Evolutionary conservation across 1,284 basidiomycete genomes (phyloP), one percentile per base, ranked within the genome.

Genomic region (Tilletiopsis washingtonensis): DNA sequence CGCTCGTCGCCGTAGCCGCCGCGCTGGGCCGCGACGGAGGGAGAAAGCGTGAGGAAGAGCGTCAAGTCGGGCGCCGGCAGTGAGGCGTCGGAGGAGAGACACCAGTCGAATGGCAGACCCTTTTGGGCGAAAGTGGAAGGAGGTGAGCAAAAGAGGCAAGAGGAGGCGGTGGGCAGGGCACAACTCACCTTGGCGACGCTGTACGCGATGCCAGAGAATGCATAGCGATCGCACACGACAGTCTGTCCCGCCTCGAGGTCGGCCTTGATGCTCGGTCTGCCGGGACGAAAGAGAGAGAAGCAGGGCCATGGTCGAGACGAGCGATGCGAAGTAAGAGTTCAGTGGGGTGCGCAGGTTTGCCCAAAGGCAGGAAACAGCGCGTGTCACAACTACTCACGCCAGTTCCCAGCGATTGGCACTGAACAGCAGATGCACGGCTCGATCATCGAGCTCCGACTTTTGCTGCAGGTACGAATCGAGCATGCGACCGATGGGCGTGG

Each of bases 331-430:
- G n/a, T n/a, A n/a, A n/a, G n/a, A n/a, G n/a, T n/a, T n/a, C n/a
- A n/a, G n/a, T n/a, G n/a, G n/a, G n/a, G n/a, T n/a, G n/a, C n/a
- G n/a, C n/a, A n/a, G n/a, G n/a, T n/a, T n/a, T n/a, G n/a, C n/a
- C n/a, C n/a, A n/a, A n/a, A n/a, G n/a, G n/a, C n/a, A n/a, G n/a
- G n/a, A n/a, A n/a, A n/a, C n/a, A n/a, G n/a, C n/a, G n/a, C n/a
- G n/a, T n/a, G n/a, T n/a, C n/a, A n/a, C n/a, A n/a, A n/a, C 15
- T n/a, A 80, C 83, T 70, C 61, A 91, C 86, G 84, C 84, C 59
- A 85, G 80, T 74, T 98, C 93, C 93, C 94, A 98, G 20, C 93
- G 82, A 73, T 98, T 99, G 1, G 91, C 93, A 43, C 88, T 85
- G 78, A 98, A 98, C 49, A 99, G 81, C 1, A 97, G 81, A 71